These are phyloP conservation scores for Meyerozyma smithsonii DNA, from an alignment of 1,139 yeast genomes.

Conservation along the genomic window DNA sequence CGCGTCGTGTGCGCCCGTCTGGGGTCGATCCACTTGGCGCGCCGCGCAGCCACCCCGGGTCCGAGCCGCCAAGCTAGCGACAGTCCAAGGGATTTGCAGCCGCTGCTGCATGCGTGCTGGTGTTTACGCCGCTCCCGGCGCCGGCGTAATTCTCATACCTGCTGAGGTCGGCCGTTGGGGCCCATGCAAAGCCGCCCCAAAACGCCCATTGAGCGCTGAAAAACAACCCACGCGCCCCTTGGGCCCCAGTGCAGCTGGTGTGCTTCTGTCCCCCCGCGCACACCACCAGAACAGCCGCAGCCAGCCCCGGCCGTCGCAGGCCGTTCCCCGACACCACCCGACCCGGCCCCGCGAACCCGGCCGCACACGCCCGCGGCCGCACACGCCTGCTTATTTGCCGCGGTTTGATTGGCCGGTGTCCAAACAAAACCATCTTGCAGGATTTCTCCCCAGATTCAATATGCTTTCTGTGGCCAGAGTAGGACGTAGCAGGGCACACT, in stretches of 20 bases:
- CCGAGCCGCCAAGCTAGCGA: not conserved
- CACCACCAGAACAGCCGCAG: too few species aligned
- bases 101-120: not conserved
- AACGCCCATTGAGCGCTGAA: not conserved
- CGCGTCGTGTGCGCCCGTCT: too few species aligned
- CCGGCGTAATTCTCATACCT: slow-evolving; percentile 2
- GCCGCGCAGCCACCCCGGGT: not conserved
- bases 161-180: not conserved
- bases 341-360: not conserved
- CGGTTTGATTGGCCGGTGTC: not conserved
- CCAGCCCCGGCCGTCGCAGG: not conserved
- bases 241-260: not conserved
- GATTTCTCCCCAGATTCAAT: not conserved
- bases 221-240: not conserved
- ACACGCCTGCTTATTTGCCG: slow-evolving; percentile 1
- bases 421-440: slow-evolving; percentile 1
- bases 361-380: not conserved
- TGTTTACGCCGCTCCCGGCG: not conserved
- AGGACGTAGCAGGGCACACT: not conserved
- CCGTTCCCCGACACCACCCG: not conserved
- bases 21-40: not conserved
- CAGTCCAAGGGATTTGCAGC: too few species aligned
- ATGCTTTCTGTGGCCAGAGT: slow-evolving; percentile 2
- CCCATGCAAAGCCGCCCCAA: not conserved
- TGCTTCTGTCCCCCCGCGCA: not conserved